Conservation (phyloP, 177 flowering plant species). For the Vitis hybrid region DNA sequence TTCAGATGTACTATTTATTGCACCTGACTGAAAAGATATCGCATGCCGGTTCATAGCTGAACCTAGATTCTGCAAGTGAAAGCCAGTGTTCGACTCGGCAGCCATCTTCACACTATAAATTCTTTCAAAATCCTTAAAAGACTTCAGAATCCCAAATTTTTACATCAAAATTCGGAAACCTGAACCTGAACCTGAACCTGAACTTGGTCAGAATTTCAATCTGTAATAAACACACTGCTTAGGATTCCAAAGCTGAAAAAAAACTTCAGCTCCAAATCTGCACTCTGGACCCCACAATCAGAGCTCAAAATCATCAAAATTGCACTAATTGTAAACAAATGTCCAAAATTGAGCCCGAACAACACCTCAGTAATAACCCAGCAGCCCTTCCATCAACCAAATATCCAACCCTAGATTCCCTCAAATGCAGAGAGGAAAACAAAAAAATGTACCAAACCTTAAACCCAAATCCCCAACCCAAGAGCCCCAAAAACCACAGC, state of each 20-base stretch:
- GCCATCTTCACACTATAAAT: constrained; percentile 37
- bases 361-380: not conserved
- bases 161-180: not conserved
- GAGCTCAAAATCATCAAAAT: constrained; percentile 2
- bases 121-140: constrained; percentile 5
- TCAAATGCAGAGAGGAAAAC: not conserved
- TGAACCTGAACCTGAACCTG: no score
- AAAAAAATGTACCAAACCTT: not conserved
- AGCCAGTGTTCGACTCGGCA: constrained; percentile 55
- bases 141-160: constrained; percentile 6
- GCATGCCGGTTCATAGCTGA: constrained; percentile 52
- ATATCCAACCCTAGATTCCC: constrained; percentile 10
- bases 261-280: no score
- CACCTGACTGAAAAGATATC: constrained; percentile 57
- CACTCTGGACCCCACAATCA: no score
- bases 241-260: no score
- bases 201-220: no score
- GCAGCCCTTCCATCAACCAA: not conserved
- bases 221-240: no score
- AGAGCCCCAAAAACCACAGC: not conserved
- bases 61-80: constrained; percentile 36
- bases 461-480: constrained; percentile 1
- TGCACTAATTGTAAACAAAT: not conserved
- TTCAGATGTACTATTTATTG: constrained; percentile 44
- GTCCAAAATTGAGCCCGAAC: not conserved